Percentiles rank a stretch among this genome's conserved stretches.
These are phyloP conservation scores for Cladosporium oxysporum DNA, from an alignment of 2,329 filamentous ascomycete species.

Conservation along the genomic window DNA sequence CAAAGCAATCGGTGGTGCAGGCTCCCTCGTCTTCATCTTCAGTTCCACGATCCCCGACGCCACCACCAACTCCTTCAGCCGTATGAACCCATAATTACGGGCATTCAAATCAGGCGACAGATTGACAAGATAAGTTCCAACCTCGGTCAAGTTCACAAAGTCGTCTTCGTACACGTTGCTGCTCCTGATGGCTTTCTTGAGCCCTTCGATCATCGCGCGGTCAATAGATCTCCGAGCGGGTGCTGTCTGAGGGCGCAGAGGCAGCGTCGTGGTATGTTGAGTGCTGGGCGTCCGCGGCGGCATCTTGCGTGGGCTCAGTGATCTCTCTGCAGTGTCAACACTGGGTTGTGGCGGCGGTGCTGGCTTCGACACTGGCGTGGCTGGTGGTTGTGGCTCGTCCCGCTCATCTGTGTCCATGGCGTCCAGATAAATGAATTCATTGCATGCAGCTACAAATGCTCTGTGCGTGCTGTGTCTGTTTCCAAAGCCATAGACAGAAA, in stretches of 20 bases:
- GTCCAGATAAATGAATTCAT: constrained; percentile 36
- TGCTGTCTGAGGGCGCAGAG: not conserved
- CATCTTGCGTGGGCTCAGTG: not conserved
- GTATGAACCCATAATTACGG: constrained; percentile 33
- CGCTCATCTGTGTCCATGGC: constrained; percentile 26
- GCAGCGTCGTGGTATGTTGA: not conserved
- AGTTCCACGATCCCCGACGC: constrained; percentile 6
- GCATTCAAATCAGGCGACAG: constrained; percentile 32
- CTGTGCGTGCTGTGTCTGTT: constrained; percentile 32
- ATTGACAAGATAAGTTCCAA: constrained; percentile 29
- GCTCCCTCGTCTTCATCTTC: constrained; percentile 1
- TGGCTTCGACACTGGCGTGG: not conserved
- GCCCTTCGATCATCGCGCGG: constrained; percentile 24
- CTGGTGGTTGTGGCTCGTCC: not conserved
- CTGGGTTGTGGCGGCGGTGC: not conserved
- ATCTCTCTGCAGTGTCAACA: not conserved
- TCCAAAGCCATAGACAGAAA: constrained; percentile 40
- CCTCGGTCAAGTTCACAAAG: constrained; percentile 33
- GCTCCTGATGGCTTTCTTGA: constrained; percentile 24
- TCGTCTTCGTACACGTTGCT: constrained; percentile 27
- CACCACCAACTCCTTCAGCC: constrained; percentile 2
- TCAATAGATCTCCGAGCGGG: constrained; percentile 25
- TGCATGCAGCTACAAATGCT: constrained; percentile 35
- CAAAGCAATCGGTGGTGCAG: constrained; percentile 7
- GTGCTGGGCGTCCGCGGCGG: not conserved